phyloP scores from a whole-genome alignment of 352 stramenopile genomes.

The Pythium oligandrum region DNA sequence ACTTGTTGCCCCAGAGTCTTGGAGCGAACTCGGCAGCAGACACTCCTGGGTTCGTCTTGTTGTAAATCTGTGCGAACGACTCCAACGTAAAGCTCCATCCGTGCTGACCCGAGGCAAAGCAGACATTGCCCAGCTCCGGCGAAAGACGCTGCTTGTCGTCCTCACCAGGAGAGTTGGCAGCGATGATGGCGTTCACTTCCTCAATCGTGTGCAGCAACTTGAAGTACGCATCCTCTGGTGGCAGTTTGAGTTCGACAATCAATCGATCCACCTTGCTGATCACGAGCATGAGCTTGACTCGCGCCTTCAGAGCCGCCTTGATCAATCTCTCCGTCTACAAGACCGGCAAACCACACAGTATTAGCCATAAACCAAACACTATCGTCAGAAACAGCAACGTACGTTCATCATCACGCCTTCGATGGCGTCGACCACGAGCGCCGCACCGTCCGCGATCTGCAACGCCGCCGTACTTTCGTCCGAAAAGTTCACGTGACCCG shows the following conservation, averaged over 20 bases:
- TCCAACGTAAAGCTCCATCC: constrained; percentile 97
- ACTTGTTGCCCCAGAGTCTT: constrained; percentile 97
- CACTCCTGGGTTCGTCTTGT: constrained; percentile 69
- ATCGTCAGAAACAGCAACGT: constrained; percentile 13
- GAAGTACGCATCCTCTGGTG: constrained; percentile 96
- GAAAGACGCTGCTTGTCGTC: constrained; percentile 69
- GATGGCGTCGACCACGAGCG: constrained; percentile 96
- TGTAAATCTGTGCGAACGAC: constrained; percentile 92
- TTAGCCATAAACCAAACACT: constrained; percentile 3
- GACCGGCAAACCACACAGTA: constrained; percentile 1
- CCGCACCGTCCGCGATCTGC: constrained; percentile 91
- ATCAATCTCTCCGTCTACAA: constrained; percentile 93
- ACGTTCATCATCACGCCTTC: constrained; percentile 98
- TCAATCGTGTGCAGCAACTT: constrained; percentile 98
- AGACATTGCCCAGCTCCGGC: constrained; percentile 95
- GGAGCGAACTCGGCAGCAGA: constrained; percentile 82
- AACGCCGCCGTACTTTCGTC: constrained; percentile 94
- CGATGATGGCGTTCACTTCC: constrained; percentile 93
- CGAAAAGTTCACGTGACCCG: constrained; percentile 97
- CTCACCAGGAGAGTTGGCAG: constrained; percentile 45
- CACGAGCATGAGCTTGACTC: constrained; percentile 88
- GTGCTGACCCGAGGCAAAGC: constrained; percentile 95
- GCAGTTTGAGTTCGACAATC: constrained; percentile 98
- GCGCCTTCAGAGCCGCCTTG: constrained; percentile 88
- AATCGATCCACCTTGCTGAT: constrained; percentile 99